A percentile compares a stretch with the other conserved stretches of the same genome.
Conservation (phyloP, 345 rosid species). For the Dipteronia dyeriana region DNA sequence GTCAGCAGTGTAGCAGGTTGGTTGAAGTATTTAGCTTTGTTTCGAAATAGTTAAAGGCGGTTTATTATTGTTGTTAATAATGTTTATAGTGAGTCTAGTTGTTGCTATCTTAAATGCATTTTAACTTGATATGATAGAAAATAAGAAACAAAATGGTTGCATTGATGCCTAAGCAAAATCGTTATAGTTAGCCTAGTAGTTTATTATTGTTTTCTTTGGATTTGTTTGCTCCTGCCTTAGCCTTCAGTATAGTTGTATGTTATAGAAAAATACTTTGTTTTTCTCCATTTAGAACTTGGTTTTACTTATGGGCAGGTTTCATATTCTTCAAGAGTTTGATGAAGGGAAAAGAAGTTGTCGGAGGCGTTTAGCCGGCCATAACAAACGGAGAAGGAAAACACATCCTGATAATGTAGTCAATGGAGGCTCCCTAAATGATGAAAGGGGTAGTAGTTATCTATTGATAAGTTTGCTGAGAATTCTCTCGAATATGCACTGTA, state of each 20-base stretch:
- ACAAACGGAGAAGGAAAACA: conserved; percentile 69
- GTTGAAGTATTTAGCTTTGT: conserved; percentile 7
- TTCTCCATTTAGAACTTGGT: conserved; percentile 35
- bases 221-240: not conserved
- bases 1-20: conserved; percentile 84
- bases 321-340: conserved; percentile 79
- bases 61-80: not conserved
- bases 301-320: conserved; percentile 61
- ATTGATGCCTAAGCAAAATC: not conserved
- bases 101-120: conserved; percentile 3
- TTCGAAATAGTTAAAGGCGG: not conserved
- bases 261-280: not conserved
- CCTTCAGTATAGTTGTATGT: not conserved
- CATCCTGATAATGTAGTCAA: conserved; percentile 45
- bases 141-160: not conserved
- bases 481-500: conserved; percentile 66
- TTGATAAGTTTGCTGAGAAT: conserved; percentile 58
- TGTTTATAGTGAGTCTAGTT: conserved; percentile 8
- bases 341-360: conserved; percentile 84
- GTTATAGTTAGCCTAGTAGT: too few relatives aligned
- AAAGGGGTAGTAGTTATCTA: conserved; percentile 49
- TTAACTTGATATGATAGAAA: not conserved
- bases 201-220: too few relatives aligned
- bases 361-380: conserved; percentile 79
- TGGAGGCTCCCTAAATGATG: conserved; percentile 43